Evolutionary conservation across 176 grass and related monocot species (phyloP).

Genomic region (Canna indica): DNA sequence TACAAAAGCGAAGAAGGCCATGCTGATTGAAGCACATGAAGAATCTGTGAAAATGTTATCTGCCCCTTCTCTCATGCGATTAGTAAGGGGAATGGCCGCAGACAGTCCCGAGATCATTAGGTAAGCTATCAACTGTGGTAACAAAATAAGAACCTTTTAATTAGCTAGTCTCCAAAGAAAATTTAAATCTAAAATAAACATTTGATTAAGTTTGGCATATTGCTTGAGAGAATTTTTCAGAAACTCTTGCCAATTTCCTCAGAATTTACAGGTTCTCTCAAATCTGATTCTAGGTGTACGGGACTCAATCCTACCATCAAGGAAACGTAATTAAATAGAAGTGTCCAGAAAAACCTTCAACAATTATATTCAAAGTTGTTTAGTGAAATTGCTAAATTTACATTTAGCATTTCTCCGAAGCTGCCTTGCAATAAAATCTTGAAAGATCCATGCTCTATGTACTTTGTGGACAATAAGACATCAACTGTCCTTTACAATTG

Average conservation of each 20-base stretch:
- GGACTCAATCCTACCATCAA: neutral
- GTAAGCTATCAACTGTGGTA: conserved; percentile 56
- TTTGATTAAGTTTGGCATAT: neutral
- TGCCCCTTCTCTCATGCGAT: conserved; percentile 66
- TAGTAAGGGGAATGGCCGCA: conserved; percentile 65
- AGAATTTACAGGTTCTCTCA: no score
- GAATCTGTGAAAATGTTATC: conserved; percentile 67
- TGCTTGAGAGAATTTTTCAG: neutral
- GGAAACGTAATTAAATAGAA: neutral
- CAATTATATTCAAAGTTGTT: neutral
- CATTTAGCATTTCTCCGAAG: no score
- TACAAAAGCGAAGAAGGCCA: conserved; percentile 78
- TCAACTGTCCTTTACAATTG: neutral
- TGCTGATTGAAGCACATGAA: conserved; percentile 61
- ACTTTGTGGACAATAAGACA: neutral
- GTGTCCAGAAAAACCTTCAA: neutral
- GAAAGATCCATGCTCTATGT: neutral
- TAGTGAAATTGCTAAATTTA: no score
- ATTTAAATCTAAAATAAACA: neutral
- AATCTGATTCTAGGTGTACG: neutral
- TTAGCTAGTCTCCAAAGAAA: neutral
- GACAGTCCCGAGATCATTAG: conserved; percentile 76
- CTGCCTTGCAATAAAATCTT: neutral
- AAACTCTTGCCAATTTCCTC: neutral
- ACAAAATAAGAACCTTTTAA: neutral